A percentile compares a stretch with the other conserved stretches of the same genome.
These are phyloP conservation scores for Ogataea minuta DNA, from an alignment of 805 yeast species.

Conservation along the genomic window DNA sequence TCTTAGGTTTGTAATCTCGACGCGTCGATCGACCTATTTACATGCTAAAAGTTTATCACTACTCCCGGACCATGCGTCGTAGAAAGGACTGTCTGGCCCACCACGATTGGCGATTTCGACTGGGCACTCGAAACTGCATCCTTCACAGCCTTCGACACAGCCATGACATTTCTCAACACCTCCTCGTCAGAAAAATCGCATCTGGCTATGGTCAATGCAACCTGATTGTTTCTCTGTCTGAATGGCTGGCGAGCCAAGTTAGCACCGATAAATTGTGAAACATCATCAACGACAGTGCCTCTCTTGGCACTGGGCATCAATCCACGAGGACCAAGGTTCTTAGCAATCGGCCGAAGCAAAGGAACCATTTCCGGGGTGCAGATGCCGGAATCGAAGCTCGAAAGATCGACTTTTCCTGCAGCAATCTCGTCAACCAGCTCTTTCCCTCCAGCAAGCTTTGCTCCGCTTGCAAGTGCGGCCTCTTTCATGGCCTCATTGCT, in stretches of 20 bases:
- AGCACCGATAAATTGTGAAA: slow-evolving; percentile 48
- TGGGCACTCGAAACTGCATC: slow-evolving; percentile 53
- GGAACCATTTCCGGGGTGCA: slow-evolving; percentile 80
- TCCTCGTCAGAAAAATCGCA: slow-evolving; percentile 77
- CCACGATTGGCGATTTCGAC: slow-evolving; percentile 61
- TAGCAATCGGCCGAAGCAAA: slow-evolving; percentile 67
- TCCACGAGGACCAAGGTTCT: slow-evolving; percentile 82
- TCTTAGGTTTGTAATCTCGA: neutral
- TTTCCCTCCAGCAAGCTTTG: slow-evolving; percentile 66
- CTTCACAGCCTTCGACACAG: slow-evolving; percentile 61
- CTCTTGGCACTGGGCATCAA: slow-evolving; percentile 84
- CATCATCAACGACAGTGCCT: slow-evolving; percentile 78
- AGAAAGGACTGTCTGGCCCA: slow-evolving; percentile 67
- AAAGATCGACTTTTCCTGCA: slow-evolving; percentile 46
- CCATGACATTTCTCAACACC: slow-evolving; percentile 64
- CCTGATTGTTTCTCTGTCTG: slow-evolving; percentile 64
- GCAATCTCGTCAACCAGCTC: slow-evolving; percentile 64
- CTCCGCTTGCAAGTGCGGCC: slow-evolving; percentile 57
- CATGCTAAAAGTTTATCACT: slow-evolving; percentile 49
- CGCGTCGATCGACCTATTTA: slow-evolving; percentile 11
- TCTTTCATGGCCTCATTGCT: slow-evolving; percentile 49
- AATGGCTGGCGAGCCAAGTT: slow-evolving; percentile 71
- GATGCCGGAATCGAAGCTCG: slow-evolving; percentile 67
- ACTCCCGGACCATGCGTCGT: slow-evolving; percentile 81
- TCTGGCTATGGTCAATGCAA: slow-evolving; percentile 72